Evolutionary conservation across 179 eudicot genomes (phyloP).

Genomic region (Spinacia oleracea): DNA sequence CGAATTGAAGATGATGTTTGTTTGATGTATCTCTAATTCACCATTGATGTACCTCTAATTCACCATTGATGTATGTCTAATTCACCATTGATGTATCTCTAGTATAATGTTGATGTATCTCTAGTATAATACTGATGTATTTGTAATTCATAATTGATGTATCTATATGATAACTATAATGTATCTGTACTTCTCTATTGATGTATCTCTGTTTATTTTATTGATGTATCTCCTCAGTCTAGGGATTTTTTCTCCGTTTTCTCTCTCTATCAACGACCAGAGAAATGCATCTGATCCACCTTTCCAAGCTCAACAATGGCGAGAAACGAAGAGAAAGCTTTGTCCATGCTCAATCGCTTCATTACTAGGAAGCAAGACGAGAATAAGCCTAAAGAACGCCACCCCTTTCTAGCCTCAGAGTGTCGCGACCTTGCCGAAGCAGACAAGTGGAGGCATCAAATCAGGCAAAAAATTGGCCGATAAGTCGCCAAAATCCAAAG

Average conservation of each 20-base stretch:
- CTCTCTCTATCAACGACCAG: not conserved
- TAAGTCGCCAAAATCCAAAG: slow-evolving; percentile 93
- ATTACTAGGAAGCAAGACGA: slow-evolving; percentile 78
- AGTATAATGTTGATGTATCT: too few relatives aligned
- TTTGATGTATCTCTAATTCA: too few relatives aligned
- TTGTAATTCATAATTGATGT: too few relatives aligned
- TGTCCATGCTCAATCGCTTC: slow-evolving; percentile 91
- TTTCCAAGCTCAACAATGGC: slow-evolving; percentile 53
- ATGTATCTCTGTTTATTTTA: too few relatives aligned
- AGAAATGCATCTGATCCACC: not conserved
- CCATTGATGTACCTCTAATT: too few relatives aligned
- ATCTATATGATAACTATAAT: too few relatives aligned
- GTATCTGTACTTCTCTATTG: too few relatives aligned
- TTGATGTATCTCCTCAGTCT: too few relatives aligned
- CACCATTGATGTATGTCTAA: too few relatives aligned
- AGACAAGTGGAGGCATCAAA: slow-evolving; percentile 91
- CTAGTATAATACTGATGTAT: too few relatives aligned
- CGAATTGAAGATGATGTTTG: too few relatives aligned
- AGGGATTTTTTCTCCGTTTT: not conserved
- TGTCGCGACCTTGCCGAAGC: slow-evolving; percentile 94
- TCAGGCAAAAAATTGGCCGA: slow-evolving; percentile 80
- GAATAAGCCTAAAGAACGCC: slow-evolving; percentile 90
- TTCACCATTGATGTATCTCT: too few relatives aligned
- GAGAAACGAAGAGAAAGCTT: slow-evolving; percentile 91
- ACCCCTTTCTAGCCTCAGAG: slow-evolving; percentile 81